phyloP scores from a whole-genome alignment of 1,284 basidiomycete species.

The Ganoderma multipileum region DNA sequence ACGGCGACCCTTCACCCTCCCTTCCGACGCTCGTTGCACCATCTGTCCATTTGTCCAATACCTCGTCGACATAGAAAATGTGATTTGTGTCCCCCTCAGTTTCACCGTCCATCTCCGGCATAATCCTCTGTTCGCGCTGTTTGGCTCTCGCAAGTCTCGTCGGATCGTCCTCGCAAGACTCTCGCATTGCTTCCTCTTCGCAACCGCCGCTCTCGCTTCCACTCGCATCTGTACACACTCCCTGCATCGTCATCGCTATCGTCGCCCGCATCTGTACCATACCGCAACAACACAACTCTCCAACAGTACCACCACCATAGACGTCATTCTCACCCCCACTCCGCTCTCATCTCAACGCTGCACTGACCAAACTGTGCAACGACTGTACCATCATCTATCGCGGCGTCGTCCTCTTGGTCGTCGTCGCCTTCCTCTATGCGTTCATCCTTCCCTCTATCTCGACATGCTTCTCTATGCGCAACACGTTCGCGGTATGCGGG shows the following conservation, averaged over 20 bases:
- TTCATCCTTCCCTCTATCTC: background rate
- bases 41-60: constrained; percentile 31
- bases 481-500: constrained; percentile 16
- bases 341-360: background rate
- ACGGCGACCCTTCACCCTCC: constrained; percentile 26
- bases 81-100: constrained; percentile 22
- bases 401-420: background rate
- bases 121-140: constrained; percentile 17
- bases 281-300: background rate
- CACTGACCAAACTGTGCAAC: constrained; percentile 3
- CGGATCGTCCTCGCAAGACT: constrained; percentile 1
- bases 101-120: constrained; percentile 5
- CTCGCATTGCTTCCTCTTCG: background rate
- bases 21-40: constrained; percentile 33
- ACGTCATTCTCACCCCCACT: background rate
- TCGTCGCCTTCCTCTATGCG: constrained; percentile 7
- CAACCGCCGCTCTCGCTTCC: background rate
- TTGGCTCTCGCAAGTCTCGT: constrained; percentile 4
- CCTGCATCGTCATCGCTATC: constrained; percentile 9
- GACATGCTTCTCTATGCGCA: constrained; percentile 7
- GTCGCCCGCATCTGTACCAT: constrained; percentile 2
- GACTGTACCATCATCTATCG: constrained; percentile 2
- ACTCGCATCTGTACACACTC: constrained; percentile 3
- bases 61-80: constrained; percentile 32
- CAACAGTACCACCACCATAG: constrained; percentile 14